Base-by-base conservation (phyloP, 1,284 basidiomycete species). In the Sanghuangporus baumii region DNA sequence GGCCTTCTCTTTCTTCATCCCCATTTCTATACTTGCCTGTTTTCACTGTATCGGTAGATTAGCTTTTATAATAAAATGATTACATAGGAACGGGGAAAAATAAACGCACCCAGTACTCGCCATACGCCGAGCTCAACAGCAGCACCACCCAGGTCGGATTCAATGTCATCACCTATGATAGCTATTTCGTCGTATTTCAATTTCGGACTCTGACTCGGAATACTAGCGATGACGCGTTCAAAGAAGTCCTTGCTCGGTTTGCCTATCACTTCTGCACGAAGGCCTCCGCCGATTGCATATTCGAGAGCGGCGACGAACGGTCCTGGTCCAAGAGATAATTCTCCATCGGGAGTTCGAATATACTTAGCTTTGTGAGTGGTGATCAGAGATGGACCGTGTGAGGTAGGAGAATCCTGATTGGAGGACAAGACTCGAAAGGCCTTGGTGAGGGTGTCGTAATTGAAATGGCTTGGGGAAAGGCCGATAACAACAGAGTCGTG, bases 401-500 rank as follows among this genome's bases (percentile, higher is more conserved):
- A 55, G 43, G 36, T 56, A 14, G 12, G 26, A 31, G 26, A 62
- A 9, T 62, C 67, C 18, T 68, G 55, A 52, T 76, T 76, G 1
- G 74, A 72, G 60, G 76, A 70, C 57, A 91, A 78, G 18, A 91
- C 78, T 1, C 87, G 80, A 67, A 90, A 91, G 0, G 88, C 88
- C 8, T 76, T 77, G 71, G 88, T 88, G 59, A 91, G 77, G 60
- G 75, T 72, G 1, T 76, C 72, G 69, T 89, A 90, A 41, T 78
- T 75, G 66, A 90, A 77, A 2, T 76, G 68, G 0, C 74, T 66
- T 1, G 85, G 86, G 0, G 86, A 79, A 18, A 88, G 78, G 6
- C 88, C 88, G 14, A 91, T 71, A n/a, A 91, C 80, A 55, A 91
- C 87, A 0, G 82, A 77, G 68, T 91, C 86, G 69, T 81, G 80